Conservation (phyloP, 1,284 basidiomycete species). For the Fomitopsis palustris region DNA sequence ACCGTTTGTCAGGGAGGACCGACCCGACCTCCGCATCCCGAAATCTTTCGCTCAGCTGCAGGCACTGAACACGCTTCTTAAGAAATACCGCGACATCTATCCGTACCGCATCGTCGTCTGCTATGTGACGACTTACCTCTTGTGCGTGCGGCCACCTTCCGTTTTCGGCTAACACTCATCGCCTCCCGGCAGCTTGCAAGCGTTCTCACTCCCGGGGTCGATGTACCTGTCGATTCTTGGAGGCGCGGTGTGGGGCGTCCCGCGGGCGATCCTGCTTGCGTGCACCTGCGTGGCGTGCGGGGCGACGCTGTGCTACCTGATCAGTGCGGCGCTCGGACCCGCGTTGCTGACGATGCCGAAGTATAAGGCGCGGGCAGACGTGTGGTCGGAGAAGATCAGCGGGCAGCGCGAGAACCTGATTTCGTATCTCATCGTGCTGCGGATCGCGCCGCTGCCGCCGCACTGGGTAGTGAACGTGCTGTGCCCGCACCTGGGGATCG, state of each 20-base stretch:
- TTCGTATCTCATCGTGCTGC: conserved; percentile 87
- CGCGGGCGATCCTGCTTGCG: conserved; percentile 84
- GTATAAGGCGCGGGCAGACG: conserved; percentile 79
- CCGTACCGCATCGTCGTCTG: conserved; percentile 79
- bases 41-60: conserved; percentile 83
- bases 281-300: conserved; percentile 92
- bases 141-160: conserved; percentile 50
- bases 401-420: conserved; percentile 78
- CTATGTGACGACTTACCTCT: conserved; percentile 87
- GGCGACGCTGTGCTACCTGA: conserved; percentile 89
- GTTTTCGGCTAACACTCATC: conserved; percentile 7
- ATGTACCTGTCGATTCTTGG: conserved; percentile 98
- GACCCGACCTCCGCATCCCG: conserved; percentile 71
- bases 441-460: conserved; percentile 93
- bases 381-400: conserved; percentile 74
- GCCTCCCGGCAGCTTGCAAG: conserved; percentile 77
- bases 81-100: conserved; percentile 87
- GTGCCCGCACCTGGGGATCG: conserved; percentile 91
- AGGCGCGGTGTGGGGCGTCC: conserved; percentile 95
- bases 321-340: conserved; percentile 87
- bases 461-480: conserved; percentile 97
- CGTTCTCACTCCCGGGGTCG: conserved; percentile 94
- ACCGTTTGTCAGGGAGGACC: conserved; percentile 55
- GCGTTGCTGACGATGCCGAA: conserved; percentile 83
- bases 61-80: conserved; percentile 76